A percentile compares a stretch with the other conserved stretches of the same genome.
Evolutionary conservation across 1,139 yeast species (phyloP).

Genomic region (Scheffersomyces lignicola): DNA sequence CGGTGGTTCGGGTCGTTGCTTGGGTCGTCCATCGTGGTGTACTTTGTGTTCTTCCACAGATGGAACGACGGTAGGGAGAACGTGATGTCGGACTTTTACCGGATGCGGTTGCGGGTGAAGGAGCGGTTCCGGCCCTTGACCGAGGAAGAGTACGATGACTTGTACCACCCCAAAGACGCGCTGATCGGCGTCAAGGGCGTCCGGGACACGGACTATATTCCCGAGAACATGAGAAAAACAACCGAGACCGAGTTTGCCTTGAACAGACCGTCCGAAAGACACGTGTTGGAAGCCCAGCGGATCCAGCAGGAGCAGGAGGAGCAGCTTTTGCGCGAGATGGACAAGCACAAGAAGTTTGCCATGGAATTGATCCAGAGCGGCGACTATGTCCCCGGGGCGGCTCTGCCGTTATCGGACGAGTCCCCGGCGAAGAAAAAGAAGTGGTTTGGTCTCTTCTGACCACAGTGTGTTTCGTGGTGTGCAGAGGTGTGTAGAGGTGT

Average conservation of each 20-base stretch:
- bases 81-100: slow-evolving; percentile 66
- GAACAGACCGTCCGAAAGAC: slow-evolving; percentile 72
- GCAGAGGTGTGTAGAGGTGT: neutral
- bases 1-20: slow-evolving; percentile 50
- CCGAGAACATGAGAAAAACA: slow-evolving; percentile 39
- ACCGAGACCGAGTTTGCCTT: slow-evolving; percentile 51
- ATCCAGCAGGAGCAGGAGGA: slow-evolving; percentile 72
- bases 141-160: slow-evolving; percentile 63
- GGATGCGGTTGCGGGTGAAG: slow-evolving; percentile 57
- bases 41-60: slow-evolving; percentile 69
- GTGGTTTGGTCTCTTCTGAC: slow-evolving; percentile 37
- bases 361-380: slow-evolving; percentile 29
- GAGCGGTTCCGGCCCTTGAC: slow-evolving; percentile 55
- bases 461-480: neutral
- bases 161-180: slow-evolving; percentile 45
- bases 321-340: slow-evolving; percentile 56
- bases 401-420: neutral
- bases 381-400: slow-evolving; percentile 9
- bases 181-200: slow-evolving; percentile 38
- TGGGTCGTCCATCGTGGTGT: slow-evolving; percentile 47
- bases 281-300: slow-evolving; percentile 73
- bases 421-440: slow-evolving; percentile 21
- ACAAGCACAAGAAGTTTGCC: slow-evolving; percentile 32
- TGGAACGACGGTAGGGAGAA: slow-evolving; percentile 88
- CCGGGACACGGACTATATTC: slow-evolving; percentile 44